Evolutionary conservation across 345 rosid species (phyloP).

Genomic region (Angophora floribunda): DNA sequence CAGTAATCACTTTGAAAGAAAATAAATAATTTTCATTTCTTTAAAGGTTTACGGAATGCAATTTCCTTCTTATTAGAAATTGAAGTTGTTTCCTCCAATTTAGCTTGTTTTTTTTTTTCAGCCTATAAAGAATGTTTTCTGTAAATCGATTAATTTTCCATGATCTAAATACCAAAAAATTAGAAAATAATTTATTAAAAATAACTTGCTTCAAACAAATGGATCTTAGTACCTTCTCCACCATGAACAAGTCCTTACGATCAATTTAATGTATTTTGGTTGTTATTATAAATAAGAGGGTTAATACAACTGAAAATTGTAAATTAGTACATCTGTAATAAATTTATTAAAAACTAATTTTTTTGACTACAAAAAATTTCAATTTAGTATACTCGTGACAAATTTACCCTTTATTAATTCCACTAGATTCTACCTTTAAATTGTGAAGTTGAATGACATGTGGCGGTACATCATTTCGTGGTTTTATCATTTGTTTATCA

Average conservation of each 20-base stretch:
- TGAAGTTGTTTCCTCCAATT: not conserved
- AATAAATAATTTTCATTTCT: not conserved
- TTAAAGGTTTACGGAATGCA: not conserved
- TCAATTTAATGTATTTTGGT: not conserved
- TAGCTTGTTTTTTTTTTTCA: not conserved
- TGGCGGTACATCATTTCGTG: no score
- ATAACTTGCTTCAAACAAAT: not conserved
- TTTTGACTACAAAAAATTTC: no score
- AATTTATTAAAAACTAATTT: no score
- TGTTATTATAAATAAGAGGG: not conserved
- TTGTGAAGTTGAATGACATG: no score
- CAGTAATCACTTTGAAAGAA: not conserved
- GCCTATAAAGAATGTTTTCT: not conserved
- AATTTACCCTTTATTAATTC: no score
- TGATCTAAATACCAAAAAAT: no score
- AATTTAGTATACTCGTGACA: no score
- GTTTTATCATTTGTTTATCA: no score
- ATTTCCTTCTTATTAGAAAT: rapidly evolving
- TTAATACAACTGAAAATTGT: no score
- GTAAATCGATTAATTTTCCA: not conserved
- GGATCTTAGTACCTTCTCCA: not conserved
- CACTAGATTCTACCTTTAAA: no score
- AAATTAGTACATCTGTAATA: no score
- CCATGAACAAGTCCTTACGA: not conserved
- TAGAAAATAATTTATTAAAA: no score